A percentile compares a stretch with the other conserved stretches of the same genome.
phyloP scores from a whole-genome alignment of 176 grass and related monocot species.

The Tillandsia leiboldiana region DNA sequence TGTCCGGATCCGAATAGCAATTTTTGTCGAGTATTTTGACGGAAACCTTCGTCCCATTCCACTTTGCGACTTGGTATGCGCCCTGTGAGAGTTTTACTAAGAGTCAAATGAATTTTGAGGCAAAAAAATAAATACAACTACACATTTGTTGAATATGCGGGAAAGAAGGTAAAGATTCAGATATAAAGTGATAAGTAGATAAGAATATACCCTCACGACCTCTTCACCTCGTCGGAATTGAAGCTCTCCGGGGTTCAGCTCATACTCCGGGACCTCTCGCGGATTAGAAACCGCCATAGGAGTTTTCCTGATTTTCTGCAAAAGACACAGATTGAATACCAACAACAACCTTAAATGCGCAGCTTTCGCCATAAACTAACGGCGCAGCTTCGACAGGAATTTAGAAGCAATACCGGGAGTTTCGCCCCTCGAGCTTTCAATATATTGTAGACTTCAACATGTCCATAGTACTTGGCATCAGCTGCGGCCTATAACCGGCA shows the following conservation, averaged over 20 bases:
- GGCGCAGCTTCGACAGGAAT: not conserved
- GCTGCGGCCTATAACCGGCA: conserved; percentile 30
- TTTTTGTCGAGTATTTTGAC: conserved; percentile 96
- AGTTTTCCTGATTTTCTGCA: conserved; percentile 58
- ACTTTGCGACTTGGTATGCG: conserved; percentile 78
- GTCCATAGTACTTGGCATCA: conserved; percentile 82
- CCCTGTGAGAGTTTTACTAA: conserved; percentile 29
- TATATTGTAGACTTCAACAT: conserved; percentile 56
- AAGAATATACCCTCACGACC: conserved; percentile 38
- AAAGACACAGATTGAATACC: not conserved
- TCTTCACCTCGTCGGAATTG: conserved; percentile 81
- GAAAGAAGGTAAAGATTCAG: no score
- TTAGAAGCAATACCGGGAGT: conserved; percentile 40
- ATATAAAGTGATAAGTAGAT: not conserved
- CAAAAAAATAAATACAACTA: no score
- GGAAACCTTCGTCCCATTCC: conserved; percentile 88
- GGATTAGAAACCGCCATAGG: conserved; percentile 64
- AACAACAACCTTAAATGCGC: not conserved
- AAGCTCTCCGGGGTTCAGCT: conserved; percentile 67
- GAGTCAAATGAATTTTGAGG: no score
- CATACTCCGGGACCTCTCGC: conserved; percentile 75
- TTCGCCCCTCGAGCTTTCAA: conserved; percentile 77
- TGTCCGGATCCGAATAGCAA: conserved; percentile 56
- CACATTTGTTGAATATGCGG: no score
- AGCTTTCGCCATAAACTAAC: not conserved